Base-by-base conservation (phyloP, 2,329 filamentous ascomycete genomes). In the Sarocladium kiliense region DNA sequence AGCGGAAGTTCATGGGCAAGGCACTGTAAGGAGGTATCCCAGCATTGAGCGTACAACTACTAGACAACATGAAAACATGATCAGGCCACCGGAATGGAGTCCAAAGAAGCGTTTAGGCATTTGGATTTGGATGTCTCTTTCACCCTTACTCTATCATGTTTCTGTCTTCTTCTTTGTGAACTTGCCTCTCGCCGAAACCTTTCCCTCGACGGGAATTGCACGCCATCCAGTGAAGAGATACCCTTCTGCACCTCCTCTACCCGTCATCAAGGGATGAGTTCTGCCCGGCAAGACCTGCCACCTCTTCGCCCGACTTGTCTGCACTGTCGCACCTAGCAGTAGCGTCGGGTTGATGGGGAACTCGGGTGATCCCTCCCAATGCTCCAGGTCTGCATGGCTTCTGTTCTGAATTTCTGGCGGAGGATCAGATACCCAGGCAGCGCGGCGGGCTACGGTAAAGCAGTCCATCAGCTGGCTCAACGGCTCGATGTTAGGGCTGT, bases 1-100 rank as follows among this genome's bases (percentile, higher is more conserved):
- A 97, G 86, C 87, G 94, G 76, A 97, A 97, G 84, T 99, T 99
- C 70, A 97, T 99, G 94, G 92, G 92, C 71, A 97, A 97, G 84
- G 82, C 84, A 62, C 77, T 94, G 74, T 92, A 78, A 71, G 10
- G 32, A 10, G 41, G 11, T 11, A 42, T 36, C 16, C n/a, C 47
- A 36, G 26, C 47, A 34, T 51, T 21, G 27, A 51, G 30, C 27
- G 47, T 34, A 51, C 47, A n/a, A 51, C 21, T 34, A 36, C 18
- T 51, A 51, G 47, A 51, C 47, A 51, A 34, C 4, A 51, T 36
- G 16, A 16, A 12, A 51, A 34, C 7, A 10, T 36, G 27, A 51
- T 51, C 47, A 51, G n/a, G n/a, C 36, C 18, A 32, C 16, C 23
- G 44, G 19, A 27, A 10, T 19, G 5, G 44, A 3, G 26, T 11